A percentile compares a stretch with the other conserved stretches of the same genome.
Evolutionary conservation across 345 rosid genomes (phyloP).

Genomic region (Euclidium syriacum): DNA sequence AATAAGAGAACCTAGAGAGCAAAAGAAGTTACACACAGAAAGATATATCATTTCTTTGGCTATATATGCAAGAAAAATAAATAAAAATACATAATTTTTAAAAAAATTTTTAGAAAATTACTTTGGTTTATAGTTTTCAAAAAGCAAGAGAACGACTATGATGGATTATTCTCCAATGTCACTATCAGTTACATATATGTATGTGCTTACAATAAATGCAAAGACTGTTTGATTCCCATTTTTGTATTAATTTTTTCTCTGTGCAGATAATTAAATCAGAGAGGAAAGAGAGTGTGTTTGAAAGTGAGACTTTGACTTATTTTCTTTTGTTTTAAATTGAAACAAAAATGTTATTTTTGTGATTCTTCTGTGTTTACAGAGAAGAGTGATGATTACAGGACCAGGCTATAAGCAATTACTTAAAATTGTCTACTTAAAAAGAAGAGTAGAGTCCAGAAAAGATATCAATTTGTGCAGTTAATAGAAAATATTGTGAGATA

Average conservation of each 20-base stretch:
- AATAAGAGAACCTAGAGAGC: constrained; percentile 36
- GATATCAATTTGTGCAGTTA: constrained; percentile 21
- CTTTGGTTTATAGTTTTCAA: constrained; percentile 26
- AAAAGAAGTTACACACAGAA: constrained; percentile 46
- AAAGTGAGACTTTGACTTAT: constrained; percentile 30
- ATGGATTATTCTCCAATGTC: constrained; percentile 69
- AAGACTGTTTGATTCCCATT: constrained; percentile 31
- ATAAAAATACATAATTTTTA: too few species aligned
- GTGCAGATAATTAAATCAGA: constrained; percentile 33
- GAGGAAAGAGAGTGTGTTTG: constrained; percentile 25
- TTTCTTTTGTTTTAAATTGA: not conserved
- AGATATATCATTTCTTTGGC: constrained; percentile 58
- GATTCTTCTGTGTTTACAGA: constrained; percentile 17
- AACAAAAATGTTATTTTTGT: not conserved
- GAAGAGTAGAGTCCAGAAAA: constrained; percentile 28
- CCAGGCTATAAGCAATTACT: constrained; percentile 36
- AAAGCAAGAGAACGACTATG: constrained; percentile 57
- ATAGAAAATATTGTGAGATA: constrained; percentile 14
- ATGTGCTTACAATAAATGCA: constrained; percentile 33
- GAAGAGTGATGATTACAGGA: constrained; percentile 60
- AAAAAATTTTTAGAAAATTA: too few species aligned
- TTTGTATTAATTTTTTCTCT: constrained; percentile 30
- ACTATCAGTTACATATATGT: constrained; percentile 43
- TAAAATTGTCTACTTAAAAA: constrained; percentile 15
- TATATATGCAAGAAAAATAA: constrained; percentile 22